A percentile compares a stretch with the other conserved stretches of the same genome.
phyloP scores from a whole-genome alignment of 345 rosid species.

The Nephelium lappaceum region DNA sequence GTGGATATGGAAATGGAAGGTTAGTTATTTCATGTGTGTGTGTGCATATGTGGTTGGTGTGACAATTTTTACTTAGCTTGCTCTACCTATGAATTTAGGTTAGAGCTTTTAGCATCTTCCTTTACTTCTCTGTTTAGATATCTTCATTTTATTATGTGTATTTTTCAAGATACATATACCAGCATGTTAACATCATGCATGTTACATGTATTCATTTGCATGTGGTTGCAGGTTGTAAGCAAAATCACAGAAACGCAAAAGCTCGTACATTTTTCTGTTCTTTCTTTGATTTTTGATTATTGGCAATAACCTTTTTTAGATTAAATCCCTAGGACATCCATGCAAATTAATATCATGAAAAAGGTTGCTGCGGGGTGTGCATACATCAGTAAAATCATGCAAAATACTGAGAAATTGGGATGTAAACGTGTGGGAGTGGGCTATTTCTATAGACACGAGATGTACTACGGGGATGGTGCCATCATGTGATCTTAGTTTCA shows the following conservation, averaged over 20 bases:
- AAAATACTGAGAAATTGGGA: not conserved
- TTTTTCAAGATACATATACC: not conserved
- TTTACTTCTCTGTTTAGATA: slow-evolving; percentile 1
- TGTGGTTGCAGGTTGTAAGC: not conserved
- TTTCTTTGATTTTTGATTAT: not conserved
- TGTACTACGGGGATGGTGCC: not conserved
- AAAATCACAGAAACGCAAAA: not conserved
- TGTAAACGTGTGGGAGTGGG: not conserved
- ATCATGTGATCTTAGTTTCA: not conserved
- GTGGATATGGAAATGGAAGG: slow-evolving; percentile 98
- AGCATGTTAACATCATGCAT: not conserved
- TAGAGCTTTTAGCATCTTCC: slow-evolving; percentile 1
- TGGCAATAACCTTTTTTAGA: not conserved
- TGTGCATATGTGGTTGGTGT: not conserved
- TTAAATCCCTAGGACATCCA: not conserved
- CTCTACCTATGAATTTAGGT: slow-evolving; percentile 6
- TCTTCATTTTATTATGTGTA: not conserved
- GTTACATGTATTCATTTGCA: not conserved
- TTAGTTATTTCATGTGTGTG: slow-evolving; percentile 31
- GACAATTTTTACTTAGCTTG: not conserved
- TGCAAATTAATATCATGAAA: not conserved
- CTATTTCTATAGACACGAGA: not conserved
- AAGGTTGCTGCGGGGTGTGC: not conserved
- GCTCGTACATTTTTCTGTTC: not conserved
- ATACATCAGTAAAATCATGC: not conserved